Evolutionary conservation across 176 grass and related monocot species (phyloP), one percentile per base, ranked within the genome.

Genomic region (Bonia amplexicaulis): DNA sequence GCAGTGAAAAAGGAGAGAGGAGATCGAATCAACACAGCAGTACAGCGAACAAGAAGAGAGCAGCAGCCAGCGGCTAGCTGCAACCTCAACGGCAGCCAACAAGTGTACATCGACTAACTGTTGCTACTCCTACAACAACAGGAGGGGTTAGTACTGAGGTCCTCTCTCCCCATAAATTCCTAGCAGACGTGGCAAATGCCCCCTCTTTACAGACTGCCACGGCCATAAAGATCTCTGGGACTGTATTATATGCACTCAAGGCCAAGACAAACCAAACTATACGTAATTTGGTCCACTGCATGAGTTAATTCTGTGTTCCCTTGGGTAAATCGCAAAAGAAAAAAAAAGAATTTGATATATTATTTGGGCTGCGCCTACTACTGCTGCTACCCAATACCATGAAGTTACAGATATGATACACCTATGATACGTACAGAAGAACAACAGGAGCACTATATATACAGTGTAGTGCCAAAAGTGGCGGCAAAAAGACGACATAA

Each of bases 121-220:
- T 76, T 89, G 71, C 84, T 80, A 81, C 76, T 76, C 80, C 80
- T 44, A 80, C 61, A 41, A 47, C 81, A 91, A 77, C 85, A 87
- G 85, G 80, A 20, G 37, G 23, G 35, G 70, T 70, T 88, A 71
- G 80, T 88, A 92, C 82, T 63, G 81, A 75, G 81, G 89, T 86
- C 87, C 42, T 33, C 61, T 48, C 37, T 5, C 72, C 73, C 57
- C 80, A 86, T 93, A 91, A 91, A 91, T 92, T 88, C 85, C 82
- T 74, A 73, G 81, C 80, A 75, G 70, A 86, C 40, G 91, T 81
- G 78, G 69, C 65, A 87, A 84, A 70, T 78, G 79, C 52, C 76
- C 86, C 52, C 66, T 88, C 79, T 93, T 92, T 90, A 90, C 91
- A 88, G 69, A 90, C 89, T 91, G 87, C 86, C 84, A 90, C 5